Evolutionary conservation across 176 grass and related monocot species (phyloP).

Genomic region (Cocos nucifera): DNA sequence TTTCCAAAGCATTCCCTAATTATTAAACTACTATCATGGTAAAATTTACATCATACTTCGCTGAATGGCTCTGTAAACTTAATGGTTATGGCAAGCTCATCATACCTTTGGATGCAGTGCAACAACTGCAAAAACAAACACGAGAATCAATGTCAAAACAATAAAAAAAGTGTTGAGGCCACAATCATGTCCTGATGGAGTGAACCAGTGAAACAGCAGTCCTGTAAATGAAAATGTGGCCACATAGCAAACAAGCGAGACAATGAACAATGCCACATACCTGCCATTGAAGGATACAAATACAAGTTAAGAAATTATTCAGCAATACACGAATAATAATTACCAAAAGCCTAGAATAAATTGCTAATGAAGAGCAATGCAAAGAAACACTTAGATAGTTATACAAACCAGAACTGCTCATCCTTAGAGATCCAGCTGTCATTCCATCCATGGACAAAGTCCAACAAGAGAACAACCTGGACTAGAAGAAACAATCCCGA

Average conservation of each 20-base stretch:
- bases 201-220: slow-evolving; percentile 96
- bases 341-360: not conserved
- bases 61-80: too few relatives aligned
- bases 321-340: too few relatives aligned
- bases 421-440: slow-evolving; percentile 95
- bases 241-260: slow-evolving; percentile 86
- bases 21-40: too few relatives aligned
- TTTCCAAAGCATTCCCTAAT: too few relatives aligned
- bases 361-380: not conserved
- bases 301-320: slow-evolving; percentile 2
- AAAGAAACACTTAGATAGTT: not conserved
- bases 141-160: slow-evolving; percentile 79
- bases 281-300: slow-evolving; percentile 32
- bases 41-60: too few relatives aligned
- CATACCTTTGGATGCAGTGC: slow-evolving; percentile 91
- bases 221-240: slow-evolving; percentile 73
- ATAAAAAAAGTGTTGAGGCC: slow-evolving; percentile 93
- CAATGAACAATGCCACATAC: slow-evolving; percentile 86
- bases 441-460: slow-evolving; percentile 97
- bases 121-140: slow-evolving; percentile 67
- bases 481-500: slow-evolving; percentile 96
- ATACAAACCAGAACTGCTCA: slow-evolving; percentile 81
- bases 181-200: slow-evolving; percentile 85
- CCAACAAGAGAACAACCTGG: slow-evolving; percentile 92
- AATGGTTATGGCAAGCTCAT: not conserved